A percentile compares a stretch with the other conserved stretches of the same genome.
These are phyloP conservation scores for Fusarium agapanthi DNA, from an alignment of 2,329 filamentous ascomycete species.

Conservation along the genomic window DNA sequence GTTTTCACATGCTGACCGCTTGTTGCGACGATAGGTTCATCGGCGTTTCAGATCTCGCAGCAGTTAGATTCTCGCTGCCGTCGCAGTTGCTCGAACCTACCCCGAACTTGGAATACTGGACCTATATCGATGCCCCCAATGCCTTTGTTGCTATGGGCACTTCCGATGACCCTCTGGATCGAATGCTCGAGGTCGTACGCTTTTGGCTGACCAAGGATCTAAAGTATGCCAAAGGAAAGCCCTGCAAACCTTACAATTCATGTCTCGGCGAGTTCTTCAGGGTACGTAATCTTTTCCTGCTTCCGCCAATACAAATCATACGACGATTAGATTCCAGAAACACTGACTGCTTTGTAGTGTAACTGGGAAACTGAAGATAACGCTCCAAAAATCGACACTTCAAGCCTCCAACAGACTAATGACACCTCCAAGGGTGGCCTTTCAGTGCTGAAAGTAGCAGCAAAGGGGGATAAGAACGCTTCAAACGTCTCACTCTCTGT, in stretches of 20 bases:
- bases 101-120: slow-evolving; percentile 99
- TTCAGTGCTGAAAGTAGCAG: slow-evolving; percentile 57
- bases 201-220: slow-evolving; percentile 99
- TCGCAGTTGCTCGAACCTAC: slow-evolving; percentile 95
- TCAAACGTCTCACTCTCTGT: slow-evolving; percentile 62
- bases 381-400: slow-evolving; percentile 70
- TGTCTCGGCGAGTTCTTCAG: slow-evolving; percentile 97
- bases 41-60: slow-evolving; percentile 92
- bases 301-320: not conserved
- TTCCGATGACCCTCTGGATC: slow-evolving; percentile 88
- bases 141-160: slow-evolving; percentile 86
- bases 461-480: slow-evolving; percentile 55
- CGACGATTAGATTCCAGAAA: not conserved
- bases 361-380: slow-evolving; percentile 93
- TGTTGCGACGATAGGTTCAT: slow-evolving; percentile 74
- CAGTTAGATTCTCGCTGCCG: slow-evolving; percentile 94
- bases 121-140: slow-evolving; percentile 94
- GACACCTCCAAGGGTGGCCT: slow-evolving; percentile 53
- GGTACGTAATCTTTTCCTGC: slow-evolving; percentile 60
- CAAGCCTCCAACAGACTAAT: slow-evolving; percentile 47
- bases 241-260: slow-evolving; percentile 99
- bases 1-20: slow-evolving; percentile 41
- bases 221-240: slow-evolving; percentile 98
- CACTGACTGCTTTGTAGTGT: slow-evolving; percentile 64
- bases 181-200: slow-evolving; percentile 91